A percentile compares a stretch with the other conserved stretches of the same genome.
Evolutionary conservation across 179 eudicot genomes (phyloP).

Genomic region (Corrigiola litoralis): DNA sequence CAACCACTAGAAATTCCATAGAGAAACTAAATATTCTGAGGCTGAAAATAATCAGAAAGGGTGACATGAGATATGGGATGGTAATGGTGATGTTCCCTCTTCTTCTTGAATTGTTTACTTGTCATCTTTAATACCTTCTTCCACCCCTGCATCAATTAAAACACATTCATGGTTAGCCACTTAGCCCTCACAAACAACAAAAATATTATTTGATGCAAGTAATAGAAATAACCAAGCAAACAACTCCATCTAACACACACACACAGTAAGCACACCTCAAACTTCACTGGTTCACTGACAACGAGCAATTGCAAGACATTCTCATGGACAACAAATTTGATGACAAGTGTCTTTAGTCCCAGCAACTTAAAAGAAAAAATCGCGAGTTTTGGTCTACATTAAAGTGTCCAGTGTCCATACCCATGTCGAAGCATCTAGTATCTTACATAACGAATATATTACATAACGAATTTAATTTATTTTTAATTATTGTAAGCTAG

Average conservation of each 20-base stretch:
- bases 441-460: no score
- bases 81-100: constrained; percentile 27
- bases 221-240: no score
- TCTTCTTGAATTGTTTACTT: constrained; percentile 61
- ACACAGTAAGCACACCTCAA: background rate
- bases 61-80: constrained; percentile 28
- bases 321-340: no score
- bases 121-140: constrained; percentile 53
- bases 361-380: background rate
- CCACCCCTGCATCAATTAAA: constrained; percentile 68
- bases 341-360: no score
- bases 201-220: no score
- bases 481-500: no score
- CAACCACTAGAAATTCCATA: background rate
- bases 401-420: no score
- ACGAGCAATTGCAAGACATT: background rate
- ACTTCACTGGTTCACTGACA: background rate
- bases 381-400: background rate
- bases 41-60: constrained; percentile 34
- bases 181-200: no score
- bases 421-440: no score
- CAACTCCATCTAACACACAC: background rate
- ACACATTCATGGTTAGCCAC: no score
- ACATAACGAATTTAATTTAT: no score
- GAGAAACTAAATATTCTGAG: constrained; percentile 17